Evolutionary conservation across 345 rosid genomes (phyloP).

Genomic region (Hibiscus tridactylites): DNA sequence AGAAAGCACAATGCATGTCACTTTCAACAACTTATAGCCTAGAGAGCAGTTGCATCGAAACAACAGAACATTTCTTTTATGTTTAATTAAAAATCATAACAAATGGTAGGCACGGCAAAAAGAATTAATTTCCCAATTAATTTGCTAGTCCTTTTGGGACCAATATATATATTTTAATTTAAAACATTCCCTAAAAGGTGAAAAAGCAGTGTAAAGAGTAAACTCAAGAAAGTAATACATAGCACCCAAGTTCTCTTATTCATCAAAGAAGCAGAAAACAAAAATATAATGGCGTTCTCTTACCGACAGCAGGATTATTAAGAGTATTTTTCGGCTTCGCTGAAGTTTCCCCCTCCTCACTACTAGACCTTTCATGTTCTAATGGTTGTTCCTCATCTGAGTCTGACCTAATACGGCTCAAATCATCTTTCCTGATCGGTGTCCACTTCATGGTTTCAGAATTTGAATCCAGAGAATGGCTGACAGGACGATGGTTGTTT

Average conservation of each 20-base stretch:
- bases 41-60: conserved; percentile 4
- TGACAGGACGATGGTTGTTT: conserved; percentile 29
- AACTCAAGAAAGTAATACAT: not conserved
- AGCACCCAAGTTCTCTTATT: not conserved
- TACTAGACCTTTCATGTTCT: conserved; percentile 15
- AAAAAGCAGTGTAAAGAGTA: conserved; percentile 1
- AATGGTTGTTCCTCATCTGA: conserved; percentile 20
- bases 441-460: conserved; percentile 33
- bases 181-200: not conserved
- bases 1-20: conserved; percentile 22
- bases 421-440: conserved; percentile 25
- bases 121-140: not conserved
- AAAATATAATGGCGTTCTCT: conserved; percentile 16
- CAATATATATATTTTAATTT: not conserved
- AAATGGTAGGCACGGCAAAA: not conserved
- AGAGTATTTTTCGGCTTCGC: conserved; percentile 28
- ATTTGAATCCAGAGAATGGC: conserved; percentile 55
- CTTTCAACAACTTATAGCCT: conserved; percentile 8
- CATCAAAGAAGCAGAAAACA: not conserved
- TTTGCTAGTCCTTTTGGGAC: not conserved
- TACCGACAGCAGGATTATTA: conserved; percentile 53
- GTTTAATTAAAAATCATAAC: not conserved
- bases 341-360: conserved; percentile 26
- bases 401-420: conserved; percentile 22
- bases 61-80: conserved; percentile 9